Base-by-base conservation (phyloP, 768 basidiomycete genomes). In the Clathrus columnatus region DNA sequence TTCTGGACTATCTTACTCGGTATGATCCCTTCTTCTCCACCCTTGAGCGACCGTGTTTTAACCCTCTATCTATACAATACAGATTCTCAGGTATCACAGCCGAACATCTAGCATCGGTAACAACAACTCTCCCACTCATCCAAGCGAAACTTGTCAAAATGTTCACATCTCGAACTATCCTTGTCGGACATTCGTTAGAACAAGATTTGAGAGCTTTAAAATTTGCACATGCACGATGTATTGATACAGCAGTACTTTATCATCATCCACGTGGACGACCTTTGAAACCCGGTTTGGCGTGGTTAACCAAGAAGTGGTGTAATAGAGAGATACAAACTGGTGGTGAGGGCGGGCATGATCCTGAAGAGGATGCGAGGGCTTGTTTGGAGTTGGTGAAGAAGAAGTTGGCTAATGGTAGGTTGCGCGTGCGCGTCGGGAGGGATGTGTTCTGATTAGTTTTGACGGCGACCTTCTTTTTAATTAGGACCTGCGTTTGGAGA, bases 1-100 rank as follows among this genome's bases (percentile, higher is more conserved):
- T 98, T 54, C 70, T 75, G 4, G 94, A 98, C 66, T 98, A 99
- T 66, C 77, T 95, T n/a, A 98, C 95, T 29, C 80, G 84, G 87
- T 91, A 65, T 51, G 73, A 60, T 7, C 21, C 4, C 30, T 20
- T 23, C 10, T 20, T 32, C 44, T 21, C 3, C n/a, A 5, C 32
- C 11, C 21, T 26, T 50, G 16, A n/a, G 18, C n/a, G n/a, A n/a
- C n/a, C n/a, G n/a, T n/a, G n/a, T n/a, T 21, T 28, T n/a, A 30
- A 11, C 28, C 27, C 44, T 48, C 17, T 28, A 23, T 26, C 41
- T 10, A 17, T 30, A 21, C 20, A 0, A 6, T 21, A 2, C 50
- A 92, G 90, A 62, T 98, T 86, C 83, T 97, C 94, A 18, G 95
- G 95, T 1, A 92, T 99, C 59, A 97, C 93, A 0, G 80, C 81